Percentiles rank a stretch among this genome's conserved stretches.
Conservation (phyloP, 441 rosid species). For the Populus trichocarpa region DNA sequence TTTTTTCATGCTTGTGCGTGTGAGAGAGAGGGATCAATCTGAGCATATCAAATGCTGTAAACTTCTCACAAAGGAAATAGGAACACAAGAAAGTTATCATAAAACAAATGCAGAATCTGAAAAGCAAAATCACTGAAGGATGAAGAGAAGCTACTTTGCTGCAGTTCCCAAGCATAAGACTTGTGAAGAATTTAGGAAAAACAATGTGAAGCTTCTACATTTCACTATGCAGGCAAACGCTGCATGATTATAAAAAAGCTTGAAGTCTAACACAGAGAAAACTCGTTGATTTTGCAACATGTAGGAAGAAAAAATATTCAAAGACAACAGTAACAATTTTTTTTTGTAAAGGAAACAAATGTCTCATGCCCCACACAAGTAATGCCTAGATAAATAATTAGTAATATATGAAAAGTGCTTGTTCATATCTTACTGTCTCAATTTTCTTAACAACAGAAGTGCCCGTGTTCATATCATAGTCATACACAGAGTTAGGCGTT, state of each 20-base stretch:
- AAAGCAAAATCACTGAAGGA: neutral
- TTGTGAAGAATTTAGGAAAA: neutral
- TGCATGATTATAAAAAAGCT: neutral
- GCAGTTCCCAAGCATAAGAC: neutral
- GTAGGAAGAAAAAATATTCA: neutral
- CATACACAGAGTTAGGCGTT: conserved; percentile 74
- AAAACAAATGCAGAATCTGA: neutral
- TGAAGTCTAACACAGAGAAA: neutral
- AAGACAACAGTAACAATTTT: too few relatives aligned
- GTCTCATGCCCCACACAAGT: neutral
- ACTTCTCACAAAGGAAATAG: neutral
- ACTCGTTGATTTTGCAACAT: neutral
- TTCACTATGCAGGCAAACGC: neutral
- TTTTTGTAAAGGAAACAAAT: neutral
- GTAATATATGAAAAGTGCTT: neutral
- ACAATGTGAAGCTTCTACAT: neutral
- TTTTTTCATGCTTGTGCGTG: neutral
- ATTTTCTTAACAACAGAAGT: conserved; percentile 73
- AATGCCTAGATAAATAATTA: neutral
- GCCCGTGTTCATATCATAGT: conserved; percentile 76
- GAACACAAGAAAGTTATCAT: neutral
- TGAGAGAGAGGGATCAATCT: neutral
- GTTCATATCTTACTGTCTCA: conserved; percentile 54
- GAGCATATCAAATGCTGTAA: neutral
- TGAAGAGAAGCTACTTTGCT: neutral